These are phyloP conservation scores for Penicillium occitanis DNA, from an alignment of 2,329 filamentous ascomycete genomes.

Conservation along the genomic window DNA sequence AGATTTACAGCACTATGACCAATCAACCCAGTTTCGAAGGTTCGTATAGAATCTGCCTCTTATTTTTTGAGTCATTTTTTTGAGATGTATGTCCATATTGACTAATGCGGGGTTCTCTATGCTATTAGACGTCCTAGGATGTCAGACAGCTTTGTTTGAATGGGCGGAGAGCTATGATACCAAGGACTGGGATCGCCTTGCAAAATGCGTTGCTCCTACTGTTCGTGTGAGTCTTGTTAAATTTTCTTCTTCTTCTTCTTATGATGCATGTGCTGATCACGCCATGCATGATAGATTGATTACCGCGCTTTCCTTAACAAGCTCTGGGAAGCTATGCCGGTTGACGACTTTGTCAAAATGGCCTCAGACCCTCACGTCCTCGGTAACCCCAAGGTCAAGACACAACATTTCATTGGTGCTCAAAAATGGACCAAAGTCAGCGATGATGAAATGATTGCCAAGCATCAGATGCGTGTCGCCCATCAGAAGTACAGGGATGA, in stretches of 20 bases:
- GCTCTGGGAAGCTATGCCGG: constrained; percentile 21
- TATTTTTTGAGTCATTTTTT: background rate
- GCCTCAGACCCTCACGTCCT: constrained; percentile 20
- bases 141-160: constrained; percentile 15
- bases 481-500: constrained; percentile 59
- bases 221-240: constrained; percentile 2
- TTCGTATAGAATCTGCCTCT: background rate
- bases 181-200: constrained; percentile 21
- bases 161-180: constrained; percentile 19
- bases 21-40: background rate
- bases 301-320: constrained; percentile 3
- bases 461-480: constrained; percentile 48
- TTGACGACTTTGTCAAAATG: constrained; percentile 10
- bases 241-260: background rate
- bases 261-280: background rate
- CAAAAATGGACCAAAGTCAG: constrained; percentile 28
- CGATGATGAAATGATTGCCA: constrained; percentile 29
- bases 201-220: constrained; percentile 16
- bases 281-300: constrained; percentile 8
- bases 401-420: constrained; percentile 26
- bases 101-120: background rate
- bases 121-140: constrained; percentile 8
- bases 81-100: background rate
- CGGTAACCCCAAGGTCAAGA: constrained; percentile 23
- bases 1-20: background rate